These are phyloP conservation scores for Kwoniella bestiolae DNA, from an alignment of 768 basidiomycete species.

Conservation along the genomic window DNA sequence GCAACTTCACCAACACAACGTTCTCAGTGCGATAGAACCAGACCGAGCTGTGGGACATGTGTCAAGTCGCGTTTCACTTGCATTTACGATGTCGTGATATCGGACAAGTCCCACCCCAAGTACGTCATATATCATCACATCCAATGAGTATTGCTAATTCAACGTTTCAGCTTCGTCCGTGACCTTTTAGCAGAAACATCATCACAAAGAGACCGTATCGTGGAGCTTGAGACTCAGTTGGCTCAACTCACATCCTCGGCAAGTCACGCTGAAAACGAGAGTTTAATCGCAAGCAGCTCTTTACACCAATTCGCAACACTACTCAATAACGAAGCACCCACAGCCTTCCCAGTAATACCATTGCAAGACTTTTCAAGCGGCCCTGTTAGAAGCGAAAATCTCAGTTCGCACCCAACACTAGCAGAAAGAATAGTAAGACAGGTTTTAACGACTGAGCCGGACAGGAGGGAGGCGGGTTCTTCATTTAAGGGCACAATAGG, in stretches of 20 bases:
- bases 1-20: too few relatives aligned
- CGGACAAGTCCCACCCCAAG: neutral
- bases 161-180: neutral
- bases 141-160: neutral
- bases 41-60: neutral
- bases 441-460: neutral
- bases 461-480: neutral
- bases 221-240: neutral
- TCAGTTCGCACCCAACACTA: neutral
- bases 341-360: neutral
- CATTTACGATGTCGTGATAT: neutral
- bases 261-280: neutral
- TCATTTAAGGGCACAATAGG: neutral
- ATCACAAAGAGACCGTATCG: neutral
- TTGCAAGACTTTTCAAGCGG: neutral
- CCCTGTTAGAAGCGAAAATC: neutral
- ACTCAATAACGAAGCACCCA: neutral
- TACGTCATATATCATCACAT: neutral
- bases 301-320: neutral
- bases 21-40: neutral
- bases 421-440: neutral
- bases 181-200: neutral
- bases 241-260: neutral
- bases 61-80: neutral
- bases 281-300: neutral